Evolutionary conservation across 345 rosid genomes (phyloP).

Genomic region (Gossypium arboreum): DNA sequence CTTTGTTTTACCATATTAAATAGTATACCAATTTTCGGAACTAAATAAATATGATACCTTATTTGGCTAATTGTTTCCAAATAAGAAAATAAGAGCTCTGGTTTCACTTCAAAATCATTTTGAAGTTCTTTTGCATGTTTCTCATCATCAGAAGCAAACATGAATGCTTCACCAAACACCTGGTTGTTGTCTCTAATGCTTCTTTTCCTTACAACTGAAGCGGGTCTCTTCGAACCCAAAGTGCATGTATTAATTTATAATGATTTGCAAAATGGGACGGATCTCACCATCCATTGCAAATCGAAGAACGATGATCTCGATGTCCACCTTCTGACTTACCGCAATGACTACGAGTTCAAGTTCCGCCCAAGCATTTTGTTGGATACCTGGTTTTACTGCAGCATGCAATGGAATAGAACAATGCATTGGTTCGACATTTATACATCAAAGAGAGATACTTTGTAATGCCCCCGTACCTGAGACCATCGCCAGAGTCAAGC

Average conservation of each 20-base stretch:
- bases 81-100: too few relatives aligned
- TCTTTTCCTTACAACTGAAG: neutral
- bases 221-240: neutral
- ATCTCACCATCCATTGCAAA: conserved; percentile 15
- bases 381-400: conserved; percentile 11
- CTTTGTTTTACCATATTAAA: too few relatives aligned
- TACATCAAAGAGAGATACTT: neutral
- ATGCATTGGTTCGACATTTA: conserved; percentile 14
- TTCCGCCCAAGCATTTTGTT: conserved; percentile 16
- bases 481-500: too few relatives aligned
- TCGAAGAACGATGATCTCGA: conserved; percentile 17
- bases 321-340: neutral
- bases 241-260: conserved; percentile 13
- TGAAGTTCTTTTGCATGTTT: neutral
- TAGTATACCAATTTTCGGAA: too few relatives aligned
- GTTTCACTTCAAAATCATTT: too few relatives aligned
- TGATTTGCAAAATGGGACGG: neutral
- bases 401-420: conserved; percentile 7
- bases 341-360: conserved; percentile 5
- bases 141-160: neutral
- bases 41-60: too few relatives aligned
- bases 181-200: neutral
- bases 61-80: too few relatives aligned
- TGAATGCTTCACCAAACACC: neutral
- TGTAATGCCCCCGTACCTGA: too few relatives aligned